These are phyloP conservation scores for Penicillium desertorum DNA, from an alignment of 495 filamentous ascomycete genomes.

Conservation along the genomic window DNA sequence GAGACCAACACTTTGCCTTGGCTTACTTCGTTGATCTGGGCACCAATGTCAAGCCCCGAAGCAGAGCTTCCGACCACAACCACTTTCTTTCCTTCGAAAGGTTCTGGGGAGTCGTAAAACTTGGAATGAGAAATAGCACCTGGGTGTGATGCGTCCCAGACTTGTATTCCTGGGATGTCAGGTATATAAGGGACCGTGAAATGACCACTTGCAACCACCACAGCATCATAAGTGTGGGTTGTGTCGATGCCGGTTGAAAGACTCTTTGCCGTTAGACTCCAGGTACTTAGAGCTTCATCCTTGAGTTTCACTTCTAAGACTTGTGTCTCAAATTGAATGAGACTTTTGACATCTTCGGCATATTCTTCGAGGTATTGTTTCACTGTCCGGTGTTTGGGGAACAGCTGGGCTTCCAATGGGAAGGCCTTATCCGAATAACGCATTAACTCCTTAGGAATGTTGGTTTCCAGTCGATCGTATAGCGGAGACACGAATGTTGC, in stretches of 20 bases:
- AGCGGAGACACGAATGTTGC: conserved; percentile 66
- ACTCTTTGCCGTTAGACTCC: conserved; percentile 57
- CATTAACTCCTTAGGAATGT: conserved; percentile 85
- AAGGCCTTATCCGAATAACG: conserved; percentile 70
- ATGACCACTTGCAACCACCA: conserved; percentile 83
- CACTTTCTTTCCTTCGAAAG: conserved; percentile 62
- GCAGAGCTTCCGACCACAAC: conserved; percentile 76
- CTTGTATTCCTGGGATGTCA: conserved; percentile 54
- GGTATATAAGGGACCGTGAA: conserved; percentile 73
- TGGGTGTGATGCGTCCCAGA: conserved; percentile 60
- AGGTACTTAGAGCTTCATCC: conserved; percentile 31
- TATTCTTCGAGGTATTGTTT: conserved; percentile 74
- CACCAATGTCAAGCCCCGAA: conserved; percentile 77
- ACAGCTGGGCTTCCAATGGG: conserved; percentile 60
- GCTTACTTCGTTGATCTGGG: conserved; percentile 63
- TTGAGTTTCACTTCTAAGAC: conserved; percentile 49
- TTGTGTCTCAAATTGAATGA: conserved; percentile 59
- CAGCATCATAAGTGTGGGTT: conserved; percentile 61
- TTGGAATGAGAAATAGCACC: conserved; percentile 77
- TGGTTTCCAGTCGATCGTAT: conserved; percentile 80
- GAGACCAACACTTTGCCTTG: conserved; percentile 55
- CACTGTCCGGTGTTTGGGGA: conserved; percentile 67
- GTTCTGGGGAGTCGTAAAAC: conserved; percentile 62
- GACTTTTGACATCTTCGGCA: conserved; percentile 56
- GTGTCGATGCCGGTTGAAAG: conserved; percentile 38